Base-by-base conservation (phyloP, 2,329 filamentous ascomycete genomes). In the Phoma herbarum region DNA sequence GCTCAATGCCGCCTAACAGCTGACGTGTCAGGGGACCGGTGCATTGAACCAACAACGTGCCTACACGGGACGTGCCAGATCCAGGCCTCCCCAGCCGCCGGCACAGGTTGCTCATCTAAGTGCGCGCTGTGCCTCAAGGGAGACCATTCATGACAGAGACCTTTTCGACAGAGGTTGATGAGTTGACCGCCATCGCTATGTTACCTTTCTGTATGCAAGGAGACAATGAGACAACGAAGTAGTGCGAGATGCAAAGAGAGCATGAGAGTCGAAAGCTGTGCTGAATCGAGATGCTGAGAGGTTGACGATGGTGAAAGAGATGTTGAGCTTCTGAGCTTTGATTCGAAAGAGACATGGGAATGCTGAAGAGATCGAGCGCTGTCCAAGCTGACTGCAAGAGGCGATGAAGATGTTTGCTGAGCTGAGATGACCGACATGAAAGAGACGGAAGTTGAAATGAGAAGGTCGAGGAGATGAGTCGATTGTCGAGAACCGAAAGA, bases 21-120 rank as follows among this genome's bases (percentile, higher is more conserved):
- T 37, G 51, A 59, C 50, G 45, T 59, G 33, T 47, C 57, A 45
- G 20, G 45, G 51, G 26, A 45, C 45, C 52, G 22, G 16, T 45
- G 20, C 29, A 23, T 35, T 50, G 22, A 43, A 12, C 33, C 23
- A 23, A 29, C 14, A 23, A 45, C 39, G 48, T 45, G 29, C 31
- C 39, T 54, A 59, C 57, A 46, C 57, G 45, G 29, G 46, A 25
- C 46, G 45, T 44, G 46, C 46, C 57, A 51, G 50, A 46, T 50
- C 33, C 57, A 22, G 51, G 57, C 31, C 50, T 46, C 33, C 51
- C 57, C 45, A 59, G 57, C 46, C 50, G 57, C 57, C 26, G 22
- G 57, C 45, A 50, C 45, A 59, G 57, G n/a, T 54, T 59, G 51
- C 57, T 54, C 57, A 59, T 59, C 41, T 46, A 54, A 59, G 51